phyloP scores from a whole-genome alignment of 2,329 filamentous ascomycete species.

The Ciborinia camelliae region DNA sequence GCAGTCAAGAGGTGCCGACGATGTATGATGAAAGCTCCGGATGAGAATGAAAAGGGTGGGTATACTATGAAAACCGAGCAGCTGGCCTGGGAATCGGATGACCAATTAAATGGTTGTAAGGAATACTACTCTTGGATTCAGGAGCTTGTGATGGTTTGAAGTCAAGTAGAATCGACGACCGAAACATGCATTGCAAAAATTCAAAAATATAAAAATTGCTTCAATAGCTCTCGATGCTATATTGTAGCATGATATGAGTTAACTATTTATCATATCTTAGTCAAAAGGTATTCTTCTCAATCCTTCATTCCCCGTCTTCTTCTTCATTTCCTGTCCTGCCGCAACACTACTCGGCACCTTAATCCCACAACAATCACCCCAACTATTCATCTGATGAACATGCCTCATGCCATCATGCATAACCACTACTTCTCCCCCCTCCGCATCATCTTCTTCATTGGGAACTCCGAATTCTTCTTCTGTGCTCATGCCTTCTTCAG shows the following conservation, averaged over 20 bases:
- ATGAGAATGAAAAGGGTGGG: not conserved
- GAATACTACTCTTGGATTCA: not conserved
- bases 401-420: slow-evolving; percentile 65
- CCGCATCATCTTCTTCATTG: slow-evolving; percentile 48
- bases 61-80: no score
- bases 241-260: not conserved
- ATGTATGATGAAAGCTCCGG: no score
- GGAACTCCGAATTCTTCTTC: slow-evolving; percentile 51
- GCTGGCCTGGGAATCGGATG: not conserved
- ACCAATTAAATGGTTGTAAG: not conserved
- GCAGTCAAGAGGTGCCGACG: no score
- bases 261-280: slow-evolving; percentile 41
- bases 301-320: slow-evolving; percentile 57
- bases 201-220: not conserved
- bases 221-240: not conserved
- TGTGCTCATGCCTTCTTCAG: slow-evolving; percentile 75
- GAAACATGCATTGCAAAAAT: not conserved
- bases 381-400: slow-evolving; percentile 68
- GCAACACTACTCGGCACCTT: slow-evolving; percentile 93
- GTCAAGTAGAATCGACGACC: not conserved
- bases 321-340: slow-evolving; percentile 84
- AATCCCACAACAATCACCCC: slow-evolving; percentile 98
- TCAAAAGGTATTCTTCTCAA: slow-evolving; percentile 80
- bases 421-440: slow-evolving; percentile 58
- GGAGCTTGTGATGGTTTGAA: not conserved